These are phyloP conservation scores for Rhodotorula sp. DNA, from an alignment of 1,284 basidiomycete species.

Conservation along the genomic window DNA sequence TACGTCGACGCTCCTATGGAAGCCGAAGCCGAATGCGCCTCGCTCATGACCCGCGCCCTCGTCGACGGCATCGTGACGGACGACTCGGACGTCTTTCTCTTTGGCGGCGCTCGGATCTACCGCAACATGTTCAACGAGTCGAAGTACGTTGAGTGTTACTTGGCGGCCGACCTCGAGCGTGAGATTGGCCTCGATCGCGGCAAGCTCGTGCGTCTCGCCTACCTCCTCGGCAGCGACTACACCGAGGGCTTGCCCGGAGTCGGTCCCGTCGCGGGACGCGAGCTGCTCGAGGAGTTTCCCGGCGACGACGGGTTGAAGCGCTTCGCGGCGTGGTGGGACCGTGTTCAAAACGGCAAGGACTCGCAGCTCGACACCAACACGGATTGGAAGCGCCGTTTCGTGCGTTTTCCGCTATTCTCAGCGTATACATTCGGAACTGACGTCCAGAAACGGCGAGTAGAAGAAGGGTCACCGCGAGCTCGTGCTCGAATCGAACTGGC, in stretches of 20 bases:
- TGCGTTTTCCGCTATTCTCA: conserved; percentile 54
- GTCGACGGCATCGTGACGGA: conserved; percentile 99
- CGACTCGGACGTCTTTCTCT: conserved; percentile 98
- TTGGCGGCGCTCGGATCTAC: conserved; percentile 88
- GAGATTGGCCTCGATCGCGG: conserved; percentile 87
- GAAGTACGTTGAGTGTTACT: conserved; percentile 96
- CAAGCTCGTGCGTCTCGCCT: conserved; percentile 83
- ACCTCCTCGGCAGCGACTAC: conserved; percentile 95
- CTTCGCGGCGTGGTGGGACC: conserved; percentile 93
- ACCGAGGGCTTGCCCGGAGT: conserved; percentile 93
- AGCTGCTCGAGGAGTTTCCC: conserved; percentile 85
- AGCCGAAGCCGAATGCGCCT: conserved; percentile 97
- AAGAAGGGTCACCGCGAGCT: conserved; percentile 86
- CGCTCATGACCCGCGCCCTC: conserved; percentile 77
- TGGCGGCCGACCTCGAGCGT: conserved; percentile 77
- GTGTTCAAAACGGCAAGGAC: conserved; percentile 90
- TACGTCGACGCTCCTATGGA: conserved; percentile 99
- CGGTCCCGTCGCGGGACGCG: conserved; percentile 95
- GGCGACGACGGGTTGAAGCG: conserved; percentile 76
- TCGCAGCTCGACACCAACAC: conserved; percentile 61
- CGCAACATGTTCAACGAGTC: conserved; percentile 99
- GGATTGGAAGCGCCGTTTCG: conserved; percentile 79
- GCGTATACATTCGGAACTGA: conserved; percentile 1
- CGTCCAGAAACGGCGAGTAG: conserved; percentile 54
- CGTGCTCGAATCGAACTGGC: conserved; percentile 80